Conservation (phyloP, 2,329 filamentous ascomycete genomes). For the Pestalotiopsis sp. region DNA sequence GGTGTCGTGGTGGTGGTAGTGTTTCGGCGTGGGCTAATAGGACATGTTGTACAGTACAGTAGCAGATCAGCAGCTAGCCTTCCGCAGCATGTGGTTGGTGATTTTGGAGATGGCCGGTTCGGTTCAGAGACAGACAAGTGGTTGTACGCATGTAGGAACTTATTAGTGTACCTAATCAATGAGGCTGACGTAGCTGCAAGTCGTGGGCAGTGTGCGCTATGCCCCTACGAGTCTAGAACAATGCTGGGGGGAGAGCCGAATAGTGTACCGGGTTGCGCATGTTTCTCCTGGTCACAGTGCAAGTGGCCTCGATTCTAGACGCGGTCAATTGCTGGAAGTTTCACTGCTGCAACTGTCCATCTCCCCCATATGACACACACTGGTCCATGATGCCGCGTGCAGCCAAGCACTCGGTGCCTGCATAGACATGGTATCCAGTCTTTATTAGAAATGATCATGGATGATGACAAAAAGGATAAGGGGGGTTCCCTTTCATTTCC, state of each 20-base stretch:
- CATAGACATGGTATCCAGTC: not conserved
- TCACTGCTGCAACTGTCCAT: too few species aligned
- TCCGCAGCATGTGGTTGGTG: not conserved
- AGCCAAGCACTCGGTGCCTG: not conserved
- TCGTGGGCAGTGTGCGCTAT: not conserved
- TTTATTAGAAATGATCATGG: not conserved
- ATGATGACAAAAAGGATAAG: not conserved
- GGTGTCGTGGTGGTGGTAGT: not conserved
- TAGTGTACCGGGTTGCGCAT: not conserved
- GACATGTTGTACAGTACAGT: conserved; percentile 17
- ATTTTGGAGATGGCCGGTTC: not conserved
- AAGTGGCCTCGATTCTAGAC: not conserved
- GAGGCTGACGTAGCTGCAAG: conserved; percentile 14
- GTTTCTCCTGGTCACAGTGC: not conserved
- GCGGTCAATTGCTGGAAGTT: not conserved
- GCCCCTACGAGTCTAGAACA: not conserved
- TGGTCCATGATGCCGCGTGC: too few species aligned
- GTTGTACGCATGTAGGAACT: not conserved
- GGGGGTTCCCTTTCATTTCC: not conserved
- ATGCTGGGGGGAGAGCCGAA: not conserved
- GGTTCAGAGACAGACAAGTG: not conserved
- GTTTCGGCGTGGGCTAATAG: conserved; percentile 14
- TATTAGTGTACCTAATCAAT: conserved; percentile 4
- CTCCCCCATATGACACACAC: too few species aligned
- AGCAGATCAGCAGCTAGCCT: conserved; percentile 6